These are phyloP conservation scores for Misopates orontium DNA, from an alignment of 257 asterid genomes.

Conservation along the genomic window DNA sequence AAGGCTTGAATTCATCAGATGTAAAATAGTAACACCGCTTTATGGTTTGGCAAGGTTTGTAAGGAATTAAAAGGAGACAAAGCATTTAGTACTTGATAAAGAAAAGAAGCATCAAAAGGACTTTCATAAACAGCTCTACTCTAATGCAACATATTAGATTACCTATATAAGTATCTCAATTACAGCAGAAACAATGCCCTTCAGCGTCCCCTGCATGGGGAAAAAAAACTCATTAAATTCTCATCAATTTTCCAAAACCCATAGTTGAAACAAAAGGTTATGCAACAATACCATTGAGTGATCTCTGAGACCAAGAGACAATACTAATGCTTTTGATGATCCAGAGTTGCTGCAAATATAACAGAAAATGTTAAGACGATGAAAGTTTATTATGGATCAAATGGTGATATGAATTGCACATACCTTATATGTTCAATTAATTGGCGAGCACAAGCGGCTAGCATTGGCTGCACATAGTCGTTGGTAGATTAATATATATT, in stretches of 20 bases:
- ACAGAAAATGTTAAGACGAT: slow-evolving; percentile 7
- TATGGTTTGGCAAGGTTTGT: too few relatives aligned
- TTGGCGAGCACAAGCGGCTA: slow-evolving; percentile 82
- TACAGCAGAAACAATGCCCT: slow-evolving; percentile 64
- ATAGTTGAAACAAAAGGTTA: background rate
- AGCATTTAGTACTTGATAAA: too few relatives aligned
- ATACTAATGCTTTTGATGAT: slow-evolving; percentile 68
- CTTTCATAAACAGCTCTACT: too few relatives aligned
- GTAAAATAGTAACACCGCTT: too few relatives aligned
- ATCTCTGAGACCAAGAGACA: slow-evolving; percentile 83
- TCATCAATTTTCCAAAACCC: background rate
- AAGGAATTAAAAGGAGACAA: too few relatives aligned
- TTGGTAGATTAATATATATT: slow-evolving; percentile 23
- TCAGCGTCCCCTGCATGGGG: slow-evolving; percentile 52
- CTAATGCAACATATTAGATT: slow-evolving; percentile 5
- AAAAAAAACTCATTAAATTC: background rate
- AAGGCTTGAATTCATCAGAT: too few relatives aligned
- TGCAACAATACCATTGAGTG: slow-evolving; percentile 64
- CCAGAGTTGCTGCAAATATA: slow-evolving; percentile 60
- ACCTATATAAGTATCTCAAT: slow-evolving; percentile 46
- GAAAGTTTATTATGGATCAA: slow-evolving; percentile 7
- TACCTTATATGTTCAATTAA: slow-evolving; percentile 86
- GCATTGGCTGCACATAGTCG: slow-evolving; percentile 72
- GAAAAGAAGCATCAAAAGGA: too few relatives aligned
- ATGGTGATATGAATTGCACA: slow-evolving; percentile 3